Base-by-base conservation (phyloP, 371 early-diverging fungal species). In the Nematocida parisii region DNA sequence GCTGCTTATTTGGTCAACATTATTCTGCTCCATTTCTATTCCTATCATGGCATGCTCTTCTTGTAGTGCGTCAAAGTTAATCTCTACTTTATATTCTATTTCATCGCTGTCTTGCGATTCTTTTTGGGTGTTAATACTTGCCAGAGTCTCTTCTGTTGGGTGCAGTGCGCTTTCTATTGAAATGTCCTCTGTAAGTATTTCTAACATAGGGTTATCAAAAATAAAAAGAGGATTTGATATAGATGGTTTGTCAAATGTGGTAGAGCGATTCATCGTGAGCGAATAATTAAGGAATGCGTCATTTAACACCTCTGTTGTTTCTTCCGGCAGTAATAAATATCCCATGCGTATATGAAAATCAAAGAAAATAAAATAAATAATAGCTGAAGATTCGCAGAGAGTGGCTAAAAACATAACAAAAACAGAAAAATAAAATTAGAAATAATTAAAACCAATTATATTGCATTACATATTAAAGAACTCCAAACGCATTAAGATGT, bases 241-340 rank as follows among this genome's bases (percentile, higher is more conserved):
- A 13, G 64, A 11, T 15, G 64, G 39, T 27, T 64, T 64, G 7
- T 64, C 45, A 20, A 18, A 15, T 6, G 15, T 13, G 2, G 27
- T 42, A 2, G 42, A 33, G 33, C 39, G 11, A 5, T 64, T 64
- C 22, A 22, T 45, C 4, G 44, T 5, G 7, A 64, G 27, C 2
- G 45, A 39, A 42, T 64, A 45, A 15, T 15, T 42, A 20, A 45
- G 18, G 9, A 15, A 7, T 40, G 64, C 13, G 22, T 64, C 64
- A 42, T 45, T 42, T 15, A 64, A 42, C 18, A n/a, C 6, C 42
- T 64, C 64, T 11, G 45, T 7, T 11, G 9, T 11, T 45, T 64
- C 64, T 22, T 64, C 64, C 42, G 64, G 64, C 64, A 64, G 64
- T 22, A 64, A 42, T 42, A 27, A 20, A 27, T 64, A 64, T 39